phyloP scores from a whole-genome alignment of 169 alveolate species.

The Plasmodium inui region DNA sequence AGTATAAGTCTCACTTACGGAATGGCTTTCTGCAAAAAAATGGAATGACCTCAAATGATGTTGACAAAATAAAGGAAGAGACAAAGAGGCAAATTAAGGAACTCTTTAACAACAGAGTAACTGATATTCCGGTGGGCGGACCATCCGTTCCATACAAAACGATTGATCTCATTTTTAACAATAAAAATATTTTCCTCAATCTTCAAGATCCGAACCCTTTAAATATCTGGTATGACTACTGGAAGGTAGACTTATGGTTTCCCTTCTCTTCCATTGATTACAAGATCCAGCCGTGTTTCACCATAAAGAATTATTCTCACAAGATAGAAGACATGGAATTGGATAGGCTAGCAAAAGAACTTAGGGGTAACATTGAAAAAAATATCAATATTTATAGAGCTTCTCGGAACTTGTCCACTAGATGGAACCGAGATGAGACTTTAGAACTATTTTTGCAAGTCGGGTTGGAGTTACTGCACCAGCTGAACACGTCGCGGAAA shows the following conservation, averaged over 20 bases:
- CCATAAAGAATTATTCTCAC: conserved; percentile 68
- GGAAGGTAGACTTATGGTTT: conserved; percentile 81
- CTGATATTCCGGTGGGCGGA: conserved; percentile 32
- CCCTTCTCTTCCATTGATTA: conserved; percentile 79
- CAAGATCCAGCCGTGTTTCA: conserved; percentile 40
- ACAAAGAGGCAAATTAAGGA: conserved; percentile 74
- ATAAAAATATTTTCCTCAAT: conserved; percentile 85
- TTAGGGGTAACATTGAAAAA: conserved; percentile 77
- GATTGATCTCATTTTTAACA: conserved; percentile 84
- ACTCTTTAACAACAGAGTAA: conserved; percentile 60
- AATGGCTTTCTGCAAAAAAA: conserved; percentile 28
- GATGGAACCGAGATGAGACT: conserved; percentile 87
- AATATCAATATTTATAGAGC: conserved; percentile 81
- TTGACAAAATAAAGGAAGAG: conserved; percentile 42
- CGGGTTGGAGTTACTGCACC: conserved; percentile 85
- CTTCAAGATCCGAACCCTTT: conserved; percentile 83
- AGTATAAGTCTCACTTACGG: conserved; percentile 52
- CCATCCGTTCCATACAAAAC: conserved; percentile 82
- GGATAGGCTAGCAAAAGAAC: conserved; percentile 76
- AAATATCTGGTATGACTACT: conserved; percentile 82
- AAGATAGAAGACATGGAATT: conserved; percentile 80
- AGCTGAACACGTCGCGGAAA: conserved; percentile 80
- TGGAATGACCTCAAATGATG: conserved; percentile 19
- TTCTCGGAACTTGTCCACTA: conserved; percentile 87
- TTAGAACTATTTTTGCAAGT: conserved; percentile 81